A percentile compares a stretch with the other conserved stretches of the same genome.
phyloP scores from a whole-genome alignment of 495 filamentous ascomycete genomes.

The Melanomma pulvis-pyrius region DNA sequence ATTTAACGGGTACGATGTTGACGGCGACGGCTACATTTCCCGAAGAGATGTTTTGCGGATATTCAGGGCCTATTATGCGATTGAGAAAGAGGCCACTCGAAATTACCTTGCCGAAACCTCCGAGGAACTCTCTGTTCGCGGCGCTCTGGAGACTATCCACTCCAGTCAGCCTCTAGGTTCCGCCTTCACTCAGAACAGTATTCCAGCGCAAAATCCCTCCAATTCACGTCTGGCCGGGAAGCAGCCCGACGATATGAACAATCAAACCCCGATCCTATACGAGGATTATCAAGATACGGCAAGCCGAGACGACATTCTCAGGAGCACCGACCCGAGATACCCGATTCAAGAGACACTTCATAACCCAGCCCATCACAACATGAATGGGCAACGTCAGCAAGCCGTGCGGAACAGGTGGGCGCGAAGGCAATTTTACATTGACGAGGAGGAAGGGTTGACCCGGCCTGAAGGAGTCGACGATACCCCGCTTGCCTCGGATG shows the following conservation, averaged over 20 bases:
- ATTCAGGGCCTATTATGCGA: slow-evolving; percentile 85
- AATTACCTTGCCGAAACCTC: slow-evolving; percentile 71
- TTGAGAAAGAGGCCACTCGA: slow-evolving; percentile 80
- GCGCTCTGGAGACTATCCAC: slow-evolving; percentile 62
- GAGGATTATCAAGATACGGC: slow-evolving; percentile 53
- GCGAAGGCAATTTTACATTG: slow-evolving; percentile 73
- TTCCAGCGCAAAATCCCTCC: slow-evolving; percentile 26
- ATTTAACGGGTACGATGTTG: slow-evolving; percentile 89
- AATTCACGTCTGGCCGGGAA: slow-evolving; percentile 27
- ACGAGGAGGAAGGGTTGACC: slow-evolving; percentile 73
- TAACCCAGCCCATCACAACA: background rate
- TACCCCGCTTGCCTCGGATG: slow-evolving; percentile 59
- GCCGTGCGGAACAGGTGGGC: slow-evolving; percentile 70
- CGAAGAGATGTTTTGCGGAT: slow-evolving; percentile 89
- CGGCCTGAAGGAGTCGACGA: slow-evolving; percentile 62
- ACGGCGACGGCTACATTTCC: slow-evolving; percentile 84
- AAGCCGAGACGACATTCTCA: slow-evolving; percentile 50
- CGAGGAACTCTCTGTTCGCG: slow-evolving; percentile 68
- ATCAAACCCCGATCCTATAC: slow-evolving; percentile 18
- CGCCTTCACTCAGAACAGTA: slow-evolving; percentile 38
- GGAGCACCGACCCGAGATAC: slow-evolving; percentile 24
- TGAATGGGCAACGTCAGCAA: background rate
- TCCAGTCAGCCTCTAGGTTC: slow-evolving; percentile 46
- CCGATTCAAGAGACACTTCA: slow-evolving; percentile 37
- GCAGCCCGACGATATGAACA: slow-evolving; percentile 16